Evolutionary conservation across 768 basidiomycete genomes (phyloP).

Genomic region (Chiua virens): DNA sequence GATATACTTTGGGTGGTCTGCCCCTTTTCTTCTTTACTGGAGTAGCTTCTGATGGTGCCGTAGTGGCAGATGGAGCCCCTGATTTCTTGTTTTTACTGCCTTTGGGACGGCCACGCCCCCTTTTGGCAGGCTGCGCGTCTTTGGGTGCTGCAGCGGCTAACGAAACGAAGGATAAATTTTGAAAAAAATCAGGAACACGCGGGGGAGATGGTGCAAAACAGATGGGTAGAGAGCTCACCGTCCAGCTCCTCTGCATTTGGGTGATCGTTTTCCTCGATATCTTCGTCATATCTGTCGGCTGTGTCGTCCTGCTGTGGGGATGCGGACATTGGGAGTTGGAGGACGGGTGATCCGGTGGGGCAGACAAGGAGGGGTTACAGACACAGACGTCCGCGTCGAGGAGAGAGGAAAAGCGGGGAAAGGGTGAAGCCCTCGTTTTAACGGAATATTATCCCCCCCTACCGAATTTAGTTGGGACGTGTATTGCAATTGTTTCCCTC

Average conservation of each 20-base stretch:
- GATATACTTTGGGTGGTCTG: constrained; percentile 50
- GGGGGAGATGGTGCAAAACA: constrained; percentile 12
- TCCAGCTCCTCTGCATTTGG: constrained; percentile 35
- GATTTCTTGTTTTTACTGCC: constrained; percentile 78
- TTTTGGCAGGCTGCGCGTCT: constrained; percentile 51
- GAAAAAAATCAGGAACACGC: constrained; percentile 17
- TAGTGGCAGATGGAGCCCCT: constrained; percentile 33
- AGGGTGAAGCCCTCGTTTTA: constrained; percentile 72
- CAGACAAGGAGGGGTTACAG: constrained; percentile 17
- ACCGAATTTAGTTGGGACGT: constrained; percentile 69
- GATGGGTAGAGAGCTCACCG: constrained; percentile 22
- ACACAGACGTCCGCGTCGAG: constrained; percentile 36
- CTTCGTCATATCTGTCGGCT: constrained; percentile 58
- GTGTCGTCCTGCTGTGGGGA: constrained; percentile 57
- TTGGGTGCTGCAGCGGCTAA: constrained; percentile 42
- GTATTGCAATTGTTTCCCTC: constrained; percentile 63
- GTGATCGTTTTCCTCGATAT: constrained; percentile 52
- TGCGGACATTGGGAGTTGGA: constrained; percentile 52
- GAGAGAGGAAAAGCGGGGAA: constrained; percentile 59
- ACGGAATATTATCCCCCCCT: constrained; percentile 64
- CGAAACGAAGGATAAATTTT: constrained; percentile 19
- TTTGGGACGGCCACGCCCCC: constrained; percentile 86
- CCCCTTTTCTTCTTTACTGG: constrained; percentile 47
- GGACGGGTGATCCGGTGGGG: constrained; percentile 27
- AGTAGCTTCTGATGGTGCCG: constrained; percentile 27